Conservation (phyloP, 768 basidiomycete genomes). For the Amanita exitialis region DNA sequence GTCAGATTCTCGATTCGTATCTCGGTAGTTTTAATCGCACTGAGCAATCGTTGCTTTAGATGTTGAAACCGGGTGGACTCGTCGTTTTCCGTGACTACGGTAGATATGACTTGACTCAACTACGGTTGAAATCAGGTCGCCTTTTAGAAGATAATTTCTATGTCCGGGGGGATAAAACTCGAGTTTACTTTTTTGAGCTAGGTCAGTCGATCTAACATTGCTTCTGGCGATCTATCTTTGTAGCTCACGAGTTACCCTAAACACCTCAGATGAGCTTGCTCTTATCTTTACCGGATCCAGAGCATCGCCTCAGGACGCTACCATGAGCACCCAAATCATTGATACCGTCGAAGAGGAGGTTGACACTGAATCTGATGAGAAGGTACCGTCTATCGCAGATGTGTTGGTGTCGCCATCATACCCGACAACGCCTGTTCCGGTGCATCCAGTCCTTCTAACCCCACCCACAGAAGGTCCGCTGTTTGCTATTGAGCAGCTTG, state of each 20-base stretch:
- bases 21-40: background rate
- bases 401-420: background rate
- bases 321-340: constrained; percentile 11
- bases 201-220: constrained; percentile 31
- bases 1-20: constrained; percentile 26
- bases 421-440: background rate
- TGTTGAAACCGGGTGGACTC: constrained; percentile 83
- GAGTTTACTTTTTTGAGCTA: constrained; percentile 93
- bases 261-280: constrained; percentile 58
- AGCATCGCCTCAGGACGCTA: constrained; percentile 20
- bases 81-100: constrained; percentile 92
- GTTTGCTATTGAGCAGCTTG: constrained; percentile 77
- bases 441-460: constrained; percentile 31
- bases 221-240: background rate
- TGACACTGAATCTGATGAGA: constrained; percentile 5
- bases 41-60: constrained; percentile 28
- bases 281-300: constrained; percentile 65
- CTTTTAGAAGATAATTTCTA: constrained; percentile 93
- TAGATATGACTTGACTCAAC: constrained; percentile 87
- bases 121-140: constrained; percentile 83
- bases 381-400: too few relatives aligned
- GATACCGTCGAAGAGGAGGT: constrained; percentile 25
- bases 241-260: background rate
- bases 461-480: constrained; percentile 30
- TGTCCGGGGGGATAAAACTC: constrained; percentile 91